These are phyloP conservation scores for Saccharomyces hybrid DNA, from an alignment of 1,139 yeast species.

Conservation along the genomic window DNA sequence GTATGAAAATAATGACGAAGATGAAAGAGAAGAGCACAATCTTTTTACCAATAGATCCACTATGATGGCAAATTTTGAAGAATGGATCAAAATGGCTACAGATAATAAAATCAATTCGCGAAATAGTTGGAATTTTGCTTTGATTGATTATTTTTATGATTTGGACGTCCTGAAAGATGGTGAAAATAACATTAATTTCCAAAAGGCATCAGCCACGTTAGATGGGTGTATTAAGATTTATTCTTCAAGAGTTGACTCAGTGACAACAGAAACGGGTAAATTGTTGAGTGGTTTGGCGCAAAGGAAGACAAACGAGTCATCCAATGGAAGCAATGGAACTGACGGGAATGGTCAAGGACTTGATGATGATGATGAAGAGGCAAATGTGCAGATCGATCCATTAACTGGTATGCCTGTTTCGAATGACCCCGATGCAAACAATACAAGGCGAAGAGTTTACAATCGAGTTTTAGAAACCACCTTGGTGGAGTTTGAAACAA, in stretches of 20 bases:
- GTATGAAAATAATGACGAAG: slow-evolving; percentile 16
- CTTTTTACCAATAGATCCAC: slow-evolving; percentile 32
- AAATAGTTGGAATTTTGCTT: slow-evolving; percentile 73
- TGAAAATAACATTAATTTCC: slow-evolving; percentile 37
- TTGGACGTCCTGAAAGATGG: slow-evolving; percentile 30
- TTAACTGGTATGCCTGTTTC: slow-evolving; percentile 28
- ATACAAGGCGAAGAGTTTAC: slow-evolving; percentile 22
- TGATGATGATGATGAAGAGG: slow-evolving; percentile 30
- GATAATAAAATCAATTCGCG: slow-evolving; percentile 68
- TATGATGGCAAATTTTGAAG: slow-evolving; percentile 68
- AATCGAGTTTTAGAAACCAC: slow-evolving; percentile 45
- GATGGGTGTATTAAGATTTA: slow-evolving; percentile 85
- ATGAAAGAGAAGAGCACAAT: slow-evolving; percentile 19
- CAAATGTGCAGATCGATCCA: slow-evolving; percentile 31
- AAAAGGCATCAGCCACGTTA: slow-evolving; percentile 67
- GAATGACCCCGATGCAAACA: slow-evolving; percentile 33
- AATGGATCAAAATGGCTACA: slow-evolving; percentile 85
- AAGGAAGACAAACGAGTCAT: slow-evolving; percentile 9
- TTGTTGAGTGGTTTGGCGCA: slow-evolving; percentile 59
- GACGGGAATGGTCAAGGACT: slow-evolving; percentile 26
- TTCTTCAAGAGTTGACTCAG: slow-evolving; percentile 82
- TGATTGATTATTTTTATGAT: slow-evolving; percentile 67
- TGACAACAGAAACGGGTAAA: slow-evolving; percentile 83
- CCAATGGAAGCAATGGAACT: slow-evolving; percentile 18
- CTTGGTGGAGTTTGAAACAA: slow-evolving; percentile 47